These are phyloP conservation scores for Termitomyces sp. DNA, from an alignment of 768 basidiomycete species.

Conservation along the genomic window DNA sequence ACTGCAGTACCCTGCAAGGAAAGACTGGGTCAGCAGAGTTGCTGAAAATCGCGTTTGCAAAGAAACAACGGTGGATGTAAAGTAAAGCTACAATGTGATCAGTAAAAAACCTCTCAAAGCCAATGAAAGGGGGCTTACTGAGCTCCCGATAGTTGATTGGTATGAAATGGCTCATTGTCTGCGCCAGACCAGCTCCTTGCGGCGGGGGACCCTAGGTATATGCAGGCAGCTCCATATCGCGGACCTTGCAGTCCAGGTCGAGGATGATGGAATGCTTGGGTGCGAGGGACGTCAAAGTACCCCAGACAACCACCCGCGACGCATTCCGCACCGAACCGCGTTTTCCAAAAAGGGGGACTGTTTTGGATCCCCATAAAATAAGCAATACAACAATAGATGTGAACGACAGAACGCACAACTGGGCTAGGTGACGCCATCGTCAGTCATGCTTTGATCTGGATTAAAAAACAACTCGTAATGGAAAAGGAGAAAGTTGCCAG, in stretches of 20 bases:
- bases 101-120: neutral
- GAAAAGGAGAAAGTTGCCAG: constrained; percentile 68
- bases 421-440: constrained; percentile 49
- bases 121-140: constrained; percentile 38
- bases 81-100: constrained; percentile 44
- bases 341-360: constrained; percentile 70
- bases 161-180: constrained; percentile 74
- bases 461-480: constrained; percentile 66
- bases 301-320: too few relatives aligned
- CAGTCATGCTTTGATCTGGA: constrained; percentile 48
- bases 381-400: neutral
- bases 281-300: constrained; percentile 57
- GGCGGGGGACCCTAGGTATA: constrained; percentile 51
- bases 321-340: constrained; percentile 61
- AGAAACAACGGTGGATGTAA: constrained; percentile 72
- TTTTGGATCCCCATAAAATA: too few relatives aligned
- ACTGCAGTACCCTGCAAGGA: constrained; percentile 62
- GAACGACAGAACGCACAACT: constrained; percentile 43
- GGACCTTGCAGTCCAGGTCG: constrained; percentile 61
- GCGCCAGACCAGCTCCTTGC: constrained; percentile 42
- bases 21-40: constrained; percentile 63
- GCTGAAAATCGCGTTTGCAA: constrained; percentile 64
- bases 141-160: constrained; percentile 66
- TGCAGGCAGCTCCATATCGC: constrained; percentile 60
- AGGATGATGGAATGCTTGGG: constrained; percentile 58